A percentile compares a stretch with the other conserved stretches of the same genome.
Evolutionary conservation across 305 asterid genomes (phyloP).

Genomic region (Striga hermonthica): DNA sequence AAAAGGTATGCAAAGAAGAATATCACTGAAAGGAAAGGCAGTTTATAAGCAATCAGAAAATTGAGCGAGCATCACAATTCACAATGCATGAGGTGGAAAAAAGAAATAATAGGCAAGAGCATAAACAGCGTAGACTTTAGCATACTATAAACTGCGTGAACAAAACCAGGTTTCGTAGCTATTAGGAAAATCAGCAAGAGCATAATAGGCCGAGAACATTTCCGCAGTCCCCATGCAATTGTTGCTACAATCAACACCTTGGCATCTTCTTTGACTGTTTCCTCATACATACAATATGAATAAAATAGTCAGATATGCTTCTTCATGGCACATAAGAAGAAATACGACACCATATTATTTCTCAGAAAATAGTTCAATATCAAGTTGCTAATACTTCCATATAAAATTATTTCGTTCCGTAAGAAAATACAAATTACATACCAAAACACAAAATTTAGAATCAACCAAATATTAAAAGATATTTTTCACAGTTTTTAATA

Average conservation of each 20-base stretch:
- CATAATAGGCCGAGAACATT: constrained; percentile 93
- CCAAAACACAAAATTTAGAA: background rate
- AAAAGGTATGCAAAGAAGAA: constrained; percentile 87
- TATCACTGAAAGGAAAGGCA: constrained; percentile 68
- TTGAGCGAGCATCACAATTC: constrained; percentile 31
- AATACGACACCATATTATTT: constrained; percentile 13
- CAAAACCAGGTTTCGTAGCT: constrained; percentile 89
- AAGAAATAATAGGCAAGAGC: constrained; percentile 13
- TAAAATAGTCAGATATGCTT: constrained; percentile 24
- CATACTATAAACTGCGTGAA: constrained; percentile 95
- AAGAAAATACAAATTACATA: background rate
- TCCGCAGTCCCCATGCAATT: constrained; percentile 95
- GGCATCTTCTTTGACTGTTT: constrained; percentile 90
- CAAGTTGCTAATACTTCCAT: constrained; percentile 17
- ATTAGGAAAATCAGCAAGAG: constrained; percentile 80
- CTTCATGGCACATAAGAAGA: constrained; percentile 28
- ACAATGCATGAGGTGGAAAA: constrained; percentile 17
- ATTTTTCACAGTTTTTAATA: background rate
- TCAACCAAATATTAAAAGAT: constrained; percentile 4
- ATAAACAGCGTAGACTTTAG: constrained; percentile 30
- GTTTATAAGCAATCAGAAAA: constrained; percentile 35
- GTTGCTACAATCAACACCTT: constrained; percentile 94
- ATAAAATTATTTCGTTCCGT: background rate
- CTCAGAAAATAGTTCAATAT: constrained; percentile 16
- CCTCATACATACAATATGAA: constrained; percentile 27